Evolutionary conservation across 2,329 filamentous ascomycete species (phyloP), one percentile per base, ranked within the genome.

Genomic region (Xylariaceae sp.): DNA sequence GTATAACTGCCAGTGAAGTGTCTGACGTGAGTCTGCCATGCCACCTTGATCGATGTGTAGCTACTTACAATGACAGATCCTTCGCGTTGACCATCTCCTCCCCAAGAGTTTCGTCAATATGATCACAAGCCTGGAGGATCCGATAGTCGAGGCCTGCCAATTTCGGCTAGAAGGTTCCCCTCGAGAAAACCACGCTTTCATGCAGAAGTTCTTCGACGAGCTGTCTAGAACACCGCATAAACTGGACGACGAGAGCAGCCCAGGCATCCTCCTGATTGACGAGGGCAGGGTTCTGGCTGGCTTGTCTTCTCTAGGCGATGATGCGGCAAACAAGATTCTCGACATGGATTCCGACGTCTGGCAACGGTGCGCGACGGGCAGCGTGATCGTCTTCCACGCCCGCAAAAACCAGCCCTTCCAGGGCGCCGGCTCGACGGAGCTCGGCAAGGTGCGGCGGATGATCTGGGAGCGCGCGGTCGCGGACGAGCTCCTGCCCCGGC

Each of bases 351-450:
- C 12, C 5, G 11, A 65, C 6, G 24, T 1, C 2, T 51, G 47
- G 48, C 3, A n/a, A 2, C 11, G 13, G 10, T 65, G 77, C 1
- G 65, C 80, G 35, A 71, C 83, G 31, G 89, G 89, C 25, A 88
- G 94, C 40, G 61, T 95, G 2, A 64, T 95, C 26, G 61, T 95
- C 26, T 64, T 94, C 17, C 88, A 94, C 60, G 88, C 88, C 1
- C 80, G 90, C 3, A 65, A 75, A 33, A 68, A 77, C 30, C 70
- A 58, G 8, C 72, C 77, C 0, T 77, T 80, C 49, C 64, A 72
- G 2, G 88, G 87, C 5, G 37, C 86, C 5, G 37, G 86, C 16
- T 90, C 85, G 0, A 78, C 75, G 2, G 64, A 67, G 23, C 60
- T 94, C 1, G 89, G 89, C 29, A 78, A 80, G 32, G 61, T 94